Base-by-base conservation (phyloP, 2,329 filamentous ascomycete species). In the Camillea tinctor region DNA sequence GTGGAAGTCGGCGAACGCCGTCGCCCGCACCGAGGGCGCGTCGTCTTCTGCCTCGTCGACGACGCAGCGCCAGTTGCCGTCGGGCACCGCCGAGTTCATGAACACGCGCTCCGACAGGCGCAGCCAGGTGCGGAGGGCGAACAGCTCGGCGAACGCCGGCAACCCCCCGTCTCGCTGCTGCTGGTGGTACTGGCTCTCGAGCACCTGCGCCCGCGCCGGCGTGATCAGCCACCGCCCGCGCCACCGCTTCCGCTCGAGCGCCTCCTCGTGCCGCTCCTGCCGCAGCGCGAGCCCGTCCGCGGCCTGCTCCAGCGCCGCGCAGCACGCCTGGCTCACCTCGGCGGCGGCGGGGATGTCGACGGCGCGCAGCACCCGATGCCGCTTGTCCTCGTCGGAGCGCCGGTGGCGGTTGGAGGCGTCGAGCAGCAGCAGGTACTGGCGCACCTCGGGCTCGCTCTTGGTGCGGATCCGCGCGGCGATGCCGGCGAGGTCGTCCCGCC, bases 1-100 rank as follows among this genome's bases (percentile, higher is more conserved):
- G 68, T 93, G 82, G 51, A 97, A 88, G 66, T 95, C 91, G 4
- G 85, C 81, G n/a, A 96, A 81, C 0, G 90, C 87, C 1, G 91
- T 93, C 6, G 87, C 84, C 66, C 89, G 87, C 21, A 97, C 84
- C 0, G 89, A 86, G 0, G 93, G 93, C 2, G 65, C 7, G 21
- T 84, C 81, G n/a, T 83, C 80, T 20, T 82, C 81, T 2, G 65
- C 7, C 23, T 84, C 81, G n/a, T 83, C 80, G 20, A 82, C 81
- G 7, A 90, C 68, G 48, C 78, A 80, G 36, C 77, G 79, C 91
- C 91, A 96, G 70, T 91, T 93, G 58, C 85, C 81, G 57, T 86
- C 84, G 13, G 80, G 76, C 50, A 83, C 77, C 1, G 78, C 72
- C 13, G 82, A 81, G 61, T 93, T 94, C 91, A 96, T 94, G 71